phyloP scores from a whole-genome alignment of 2,329 filamentous ascomycete genomes.

The Myriosclerotinia duriaeana region DNA sequence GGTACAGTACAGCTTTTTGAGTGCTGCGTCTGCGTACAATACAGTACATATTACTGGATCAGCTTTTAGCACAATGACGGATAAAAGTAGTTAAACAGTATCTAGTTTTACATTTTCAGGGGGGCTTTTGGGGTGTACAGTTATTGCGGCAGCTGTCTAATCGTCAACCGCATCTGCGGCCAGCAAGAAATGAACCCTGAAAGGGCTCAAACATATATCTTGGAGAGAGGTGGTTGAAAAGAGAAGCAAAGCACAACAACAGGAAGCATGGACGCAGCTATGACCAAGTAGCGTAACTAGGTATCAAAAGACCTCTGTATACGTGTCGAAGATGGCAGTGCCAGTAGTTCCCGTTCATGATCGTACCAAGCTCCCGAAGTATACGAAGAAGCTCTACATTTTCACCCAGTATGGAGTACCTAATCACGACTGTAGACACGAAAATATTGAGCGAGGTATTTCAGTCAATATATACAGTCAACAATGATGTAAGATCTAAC shows the following conservation, averaged over 20 bases:
- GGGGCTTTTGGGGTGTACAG: neutral
- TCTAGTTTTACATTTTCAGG: neutral
- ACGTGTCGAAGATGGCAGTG: neutral
- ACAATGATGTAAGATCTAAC: neutral
- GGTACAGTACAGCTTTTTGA: neutral
- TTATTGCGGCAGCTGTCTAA: slow-evolving; percentile 2
- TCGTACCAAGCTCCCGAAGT: neutral
- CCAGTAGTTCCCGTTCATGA: neutral
- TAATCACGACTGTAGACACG: neutral
- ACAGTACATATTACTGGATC: neutral
- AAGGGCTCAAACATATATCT: neutral
- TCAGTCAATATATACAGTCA: neutral
- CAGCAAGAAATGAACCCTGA: neutral
- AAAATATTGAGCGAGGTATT: neutral
- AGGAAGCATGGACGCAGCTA: neutral
- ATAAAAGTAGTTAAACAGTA: neutral
- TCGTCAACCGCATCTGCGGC: neutral
- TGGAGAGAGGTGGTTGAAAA: neutral
- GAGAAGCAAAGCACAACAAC: neutral
- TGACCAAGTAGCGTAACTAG: neutral
- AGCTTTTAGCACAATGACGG: neutral
- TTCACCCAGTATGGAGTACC: neutral
- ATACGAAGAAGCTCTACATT: neutral
- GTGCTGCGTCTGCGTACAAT: neutral
- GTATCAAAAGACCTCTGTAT: neutral